A percentile compares a stretch with the other conserved stretches of the same genome.
Evolutionary conservation across 2,329 filamentous ascomycete genomes (phyloP).

Genomic region (Teratosphaeria viscida): DNA sequence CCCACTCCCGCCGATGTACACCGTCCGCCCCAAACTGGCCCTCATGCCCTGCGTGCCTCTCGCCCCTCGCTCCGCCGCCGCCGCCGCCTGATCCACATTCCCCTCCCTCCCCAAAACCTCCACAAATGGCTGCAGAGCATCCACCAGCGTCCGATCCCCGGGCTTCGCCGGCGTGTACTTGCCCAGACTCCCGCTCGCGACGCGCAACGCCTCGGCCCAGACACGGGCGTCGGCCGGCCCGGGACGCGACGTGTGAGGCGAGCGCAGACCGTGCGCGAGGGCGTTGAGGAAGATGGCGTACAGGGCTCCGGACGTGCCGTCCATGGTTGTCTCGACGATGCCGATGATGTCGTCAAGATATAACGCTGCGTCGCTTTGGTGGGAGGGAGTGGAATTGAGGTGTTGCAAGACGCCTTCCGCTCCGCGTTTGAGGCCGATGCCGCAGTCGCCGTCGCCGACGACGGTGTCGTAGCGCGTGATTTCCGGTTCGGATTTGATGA

Average conservation of each 20-base stretch:
- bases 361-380: conserved; percentile 42
- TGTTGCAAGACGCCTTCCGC: conserved; percentile 53
- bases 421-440: conserved; percentile 73
- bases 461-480: conserved; percentile 64
- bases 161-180: conserved; percentile 83
- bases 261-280: conserved; percentile 56
- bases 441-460: conserved; percentile 84
- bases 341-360: conserved; percentile 51
- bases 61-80: conserved; percentile 64
- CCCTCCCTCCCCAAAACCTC: conserved; percentile 55
- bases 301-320: conserved; percentile 65
- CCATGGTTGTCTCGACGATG: conserved; percentile 60
- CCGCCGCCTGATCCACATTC: conserved; percentile 61
- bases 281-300: conserved; percentile 88
- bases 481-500: conserved; percentile 55
- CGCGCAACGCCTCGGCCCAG: conserved; percentile 59
- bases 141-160: conserved; percentile 82
- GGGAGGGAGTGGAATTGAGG: conserved; percentile 30
- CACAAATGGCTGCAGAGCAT: conserved; percentile 83
- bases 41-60: conserved; percentile 86
- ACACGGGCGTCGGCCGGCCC: conserved; percentile 31
- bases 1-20: conserved; percentile 69
- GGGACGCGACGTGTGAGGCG: conserved; percentile 28
- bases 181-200: conserved; percentile 59
- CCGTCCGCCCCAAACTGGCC: conserved; percentile 71